Evolutionary conservation across 1,139 yeast species (phyloP).

Genomic region (Debaryomyces sp.): DNA sequence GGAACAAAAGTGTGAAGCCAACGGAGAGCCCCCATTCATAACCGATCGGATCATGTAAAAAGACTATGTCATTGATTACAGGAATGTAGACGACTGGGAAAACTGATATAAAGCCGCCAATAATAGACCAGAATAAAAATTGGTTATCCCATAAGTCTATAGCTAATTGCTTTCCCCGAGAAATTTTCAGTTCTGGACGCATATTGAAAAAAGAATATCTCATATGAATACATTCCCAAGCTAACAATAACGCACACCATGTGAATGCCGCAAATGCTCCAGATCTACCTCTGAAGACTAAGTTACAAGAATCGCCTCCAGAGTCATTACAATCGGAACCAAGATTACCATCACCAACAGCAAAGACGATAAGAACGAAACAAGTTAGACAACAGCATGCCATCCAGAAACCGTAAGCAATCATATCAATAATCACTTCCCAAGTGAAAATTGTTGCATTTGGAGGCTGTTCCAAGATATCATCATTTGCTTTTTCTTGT

Average conservation of each 20-base stretch:
- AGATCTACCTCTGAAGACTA: conserved; percentile 80
- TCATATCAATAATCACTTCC: conserved; percentile 75
- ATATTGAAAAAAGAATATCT: conserved; percentile 71
- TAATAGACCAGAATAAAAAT: conserved; percentile 81
- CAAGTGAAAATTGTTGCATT: conserved; percentile 65
- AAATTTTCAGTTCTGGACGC: conserved; percentile 68
- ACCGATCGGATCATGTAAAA: conserved; percentile 71
- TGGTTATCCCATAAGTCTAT: conserved; percentile 75
- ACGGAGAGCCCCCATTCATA: conserved; percentile 86
- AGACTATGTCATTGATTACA: conserved; percentile 77
- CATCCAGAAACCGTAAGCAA: conserved; percentile 74
- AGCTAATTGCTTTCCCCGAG: conserved; percentile 53
- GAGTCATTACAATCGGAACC: conserved; percentile 63
- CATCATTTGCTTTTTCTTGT: conserved; percentile 67
- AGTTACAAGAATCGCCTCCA: conserved; percentile 41
- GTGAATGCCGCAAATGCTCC: conserved; percentile 84
- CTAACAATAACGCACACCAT: conserved; percentile 84
- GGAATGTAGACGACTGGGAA: conserved; percentile 90
- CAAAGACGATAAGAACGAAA: conserved; percentile 68
- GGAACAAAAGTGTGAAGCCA: conserved; percentile 62
- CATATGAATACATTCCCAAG: conserved; percentile 89
- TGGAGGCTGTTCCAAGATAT: conserved; percentile 69
- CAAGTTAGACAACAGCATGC: conserved; percentile 72
- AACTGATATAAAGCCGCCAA: conserved; percentile 69
- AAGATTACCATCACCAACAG: conserved; percentile 65